Percentiles rank a stretch among this genome's conserved stretches.
Conservation (phyloP, 2,329 filamentous ascomycete genomes). For the Clarireedia paspali region DNA sequence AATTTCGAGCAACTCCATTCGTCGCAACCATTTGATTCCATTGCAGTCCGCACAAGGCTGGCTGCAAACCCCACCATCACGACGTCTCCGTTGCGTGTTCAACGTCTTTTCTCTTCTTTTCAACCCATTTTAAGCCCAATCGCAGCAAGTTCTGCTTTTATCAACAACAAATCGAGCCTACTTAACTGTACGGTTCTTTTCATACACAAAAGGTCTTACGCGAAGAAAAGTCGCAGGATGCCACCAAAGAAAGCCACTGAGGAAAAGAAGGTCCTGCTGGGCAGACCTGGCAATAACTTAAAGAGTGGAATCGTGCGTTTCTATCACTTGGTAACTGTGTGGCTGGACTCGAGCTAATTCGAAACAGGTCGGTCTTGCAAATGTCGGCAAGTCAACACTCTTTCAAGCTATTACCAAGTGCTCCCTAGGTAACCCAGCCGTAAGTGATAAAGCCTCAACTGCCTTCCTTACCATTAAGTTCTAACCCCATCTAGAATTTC, state of each 20-base stretch:
- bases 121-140: slow-evolving; percentile 42
- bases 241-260: slow-evolving; percentile 87
- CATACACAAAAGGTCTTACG: slow-evolving; percentile 47
- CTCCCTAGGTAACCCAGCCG: slow-evolving; percentile 91
- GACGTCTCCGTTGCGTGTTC: slow-evolving; percentile 26
- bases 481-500: slow-evolving; percentile 62
- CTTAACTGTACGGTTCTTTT: slow-evolving; percentile 31
- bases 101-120: slow-evolving; percentile 39
- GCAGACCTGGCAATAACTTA: slow-evolving; percentile 92
- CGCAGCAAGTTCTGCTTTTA: slow-evolving; percentile 41
- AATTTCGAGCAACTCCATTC: neutral
- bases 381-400: slow-evolving; percentile 98
- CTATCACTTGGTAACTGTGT: slow-evolving; percentile 14
- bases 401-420: slow-evolving; percentile 99
- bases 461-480: slow-evolving; percentile 4
- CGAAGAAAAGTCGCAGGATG: slow-evolving; percentile 53
- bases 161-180: slow-evolving; percentile 22
- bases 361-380: slow-evolving; percentile 85
- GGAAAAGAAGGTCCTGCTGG: slow-evolving; percentile 94
- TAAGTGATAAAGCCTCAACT: slow-evolving; percentile 41
- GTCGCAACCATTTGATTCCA: neutral
- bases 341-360: neutral
- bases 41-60: slow-evolving; percentile 17
- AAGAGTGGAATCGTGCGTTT: slow-evolving; percentile 94
- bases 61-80: slow-evolving; percentile 16